Evolutionary conservation across 2,329 filamentous ascomycete species (phyloP).

Genomic region (Alternaria postmessia): DNA sequence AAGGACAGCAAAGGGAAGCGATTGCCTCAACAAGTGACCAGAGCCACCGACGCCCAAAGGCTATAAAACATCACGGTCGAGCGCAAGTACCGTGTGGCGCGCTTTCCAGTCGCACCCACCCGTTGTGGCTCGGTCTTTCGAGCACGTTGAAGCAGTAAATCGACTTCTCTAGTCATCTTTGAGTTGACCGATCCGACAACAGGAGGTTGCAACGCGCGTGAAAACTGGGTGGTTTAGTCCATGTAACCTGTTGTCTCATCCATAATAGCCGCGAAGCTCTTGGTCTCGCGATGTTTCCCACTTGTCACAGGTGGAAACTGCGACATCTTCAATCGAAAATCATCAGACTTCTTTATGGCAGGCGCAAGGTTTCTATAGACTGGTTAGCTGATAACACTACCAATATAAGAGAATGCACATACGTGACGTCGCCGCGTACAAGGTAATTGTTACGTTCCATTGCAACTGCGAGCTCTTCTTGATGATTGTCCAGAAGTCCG

Average conservation of each 20-base stretch:
- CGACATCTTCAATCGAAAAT: constrained; percentile 41
- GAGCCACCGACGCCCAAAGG: not conserved
- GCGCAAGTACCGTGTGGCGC: not conserved
- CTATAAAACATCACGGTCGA: no score
- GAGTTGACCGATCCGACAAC: not conserved
- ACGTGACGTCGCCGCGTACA: constrained; percentile 74
- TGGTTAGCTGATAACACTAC: not conserved
- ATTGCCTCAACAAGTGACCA: not conserved
- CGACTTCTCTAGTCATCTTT: not conserved
- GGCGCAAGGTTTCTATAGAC: constrained; percentile 57
- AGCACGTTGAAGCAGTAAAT: not conserved
- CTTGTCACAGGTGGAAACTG: constrained; percentile 48
- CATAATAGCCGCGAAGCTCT: constrained; percentile 48
- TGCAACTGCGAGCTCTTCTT: constrained; percentile 82
- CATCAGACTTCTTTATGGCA: constrained; percentile 60
- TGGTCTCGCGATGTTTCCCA: constrained; percentile 46
- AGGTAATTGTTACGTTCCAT: constrained; percentile 79
- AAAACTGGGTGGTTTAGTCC: constrained; percentile 26
- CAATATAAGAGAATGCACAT: constrained; percentile 36
- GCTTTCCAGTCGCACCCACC: not conserved
- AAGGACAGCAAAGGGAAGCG: not conserved
- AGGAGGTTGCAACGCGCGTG: fast-evolving
- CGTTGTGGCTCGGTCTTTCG: not conserved
- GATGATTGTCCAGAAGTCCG: constrained; percentile 85
- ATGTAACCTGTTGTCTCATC: constrained; percentile 48